Conservation (phyloP, 371 early-diverging fungal genomes). For the Batkoa obscura region DNA sequence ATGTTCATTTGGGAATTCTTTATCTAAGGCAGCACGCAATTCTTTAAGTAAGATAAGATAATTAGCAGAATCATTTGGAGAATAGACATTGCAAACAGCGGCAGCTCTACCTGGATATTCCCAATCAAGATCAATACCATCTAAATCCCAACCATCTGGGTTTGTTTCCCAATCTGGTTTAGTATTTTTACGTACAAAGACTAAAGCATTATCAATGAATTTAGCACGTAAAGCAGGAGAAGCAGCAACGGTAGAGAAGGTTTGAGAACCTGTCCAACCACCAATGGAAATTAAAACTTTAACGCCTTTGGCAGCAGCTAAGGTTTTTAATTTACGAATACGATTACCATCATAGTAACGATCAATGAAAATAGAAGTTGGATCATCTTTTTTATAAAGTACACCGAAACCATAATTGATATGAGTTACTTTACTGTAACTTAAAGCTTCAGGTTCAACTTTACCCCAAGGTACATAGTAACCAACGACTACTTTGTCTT, state of each 20-base stretch:
- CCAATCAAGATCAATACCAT: constrained; percentile 40
- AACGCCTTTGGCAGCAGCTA: constrained; percentile 27
- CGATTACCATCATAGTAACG: constrained; percentile 13
- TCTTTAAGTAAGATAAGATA: constrained; percentile 32
- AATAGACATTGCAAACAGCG: constrained; percentile 39
- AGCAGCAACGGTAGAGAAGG: constrained; percentile 36
- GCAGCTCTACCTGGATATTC: constrained; percentile 59
- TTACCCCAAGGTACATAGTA: constrained; percentile 39
- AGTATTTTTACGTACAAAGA: constrained; percentile 6
- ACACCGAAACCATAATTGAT: constrained; percentile 34
- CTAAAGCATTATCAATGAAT: constrained; percentile 20
- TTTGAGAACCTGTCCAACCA: constrained; percentile 54
- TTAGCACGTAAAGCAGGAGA: constrained; percentile 15
- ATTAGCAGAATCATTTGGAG: constrained; percentile 31
- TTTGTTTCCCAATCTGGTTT: constrained; percentile 5
- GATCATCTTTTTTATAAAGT: constrained; percentile 10
- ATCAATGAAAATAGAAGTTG: constrained; percentile 7
- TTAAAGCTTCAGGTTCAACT: constrained; percentile 19
- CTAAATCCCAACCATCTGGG: constrained; percentile 17
- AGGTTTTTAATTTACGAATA: constrained; percentile 18
- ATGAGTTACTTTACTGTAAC: constrained; percentile 29
- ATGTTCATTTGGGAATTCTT: constrained; percentile 23
- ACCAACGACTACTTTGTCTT: constrained; percentile 14
- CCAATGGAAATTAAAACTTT: constrained; percentile 44
- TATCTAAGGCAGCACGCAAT: constrained; percentile 34